Base-by-base conservation (phyloP, 176 grass and related monocot species). In the Oryza glaberrima region DNA sequence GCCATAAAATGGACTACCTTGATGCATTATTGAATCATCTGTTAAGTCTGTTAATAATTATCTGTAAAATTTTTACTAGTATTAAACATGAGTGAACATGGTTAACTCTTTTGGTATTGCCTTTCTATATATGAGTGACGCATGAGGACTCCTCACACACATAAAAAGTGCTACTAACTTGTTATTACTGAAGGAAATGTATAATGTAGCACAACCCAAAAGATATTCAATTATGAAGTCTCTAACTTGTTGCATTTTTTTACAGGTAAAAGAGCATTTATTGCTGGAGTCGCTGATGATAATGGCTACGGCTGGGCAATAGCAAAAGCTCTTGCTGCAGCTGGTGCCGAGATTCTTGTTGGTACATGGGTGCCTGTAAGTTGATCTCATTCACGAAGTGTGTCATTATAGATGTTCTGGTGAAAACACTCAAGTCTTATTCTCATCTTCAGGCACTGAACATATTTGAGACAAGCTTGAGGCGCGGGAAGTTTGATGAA, bases 241-340 rank as follows among this genome's bases (percentile, higher is more conserved):
- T n/a, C 69, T 47, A 69, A n/a, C 83, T 65, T 58, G 67, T 76
- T 65, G 35, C 22, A 28, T 20, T 65, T 51, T 63, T 41, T 58
- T 73, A 63, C 70, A 98, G 96, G 96, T 66, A 95, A 95, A 88
- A 95, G 93, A 71, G 96, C 93, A 64, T 98, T 98, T 84, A 95
- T 98, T 90, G 96, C 93, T 87, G 96, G 96, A 86, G 84, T 98
- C 28, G 96, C 96, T 81, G 96, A 95, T 90, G 96, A 98, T 72
- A 98, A 98, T 95, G 96, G 96, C 63, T 98, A 95, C 87, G 96
- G 96, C 64, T 98, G 96, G 96, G 96, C 96, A 83, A 94, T 98
- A 76, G 93, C 96, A 61, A 95, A 98, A 83, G 77, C 96, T 83
- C 96, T 98, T 86, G 96, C 96, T 88, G 93, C 93, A 66, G 96